Base-by-base conservation (phyloP, 257 asterid species). In the Plantago major region DNA sequence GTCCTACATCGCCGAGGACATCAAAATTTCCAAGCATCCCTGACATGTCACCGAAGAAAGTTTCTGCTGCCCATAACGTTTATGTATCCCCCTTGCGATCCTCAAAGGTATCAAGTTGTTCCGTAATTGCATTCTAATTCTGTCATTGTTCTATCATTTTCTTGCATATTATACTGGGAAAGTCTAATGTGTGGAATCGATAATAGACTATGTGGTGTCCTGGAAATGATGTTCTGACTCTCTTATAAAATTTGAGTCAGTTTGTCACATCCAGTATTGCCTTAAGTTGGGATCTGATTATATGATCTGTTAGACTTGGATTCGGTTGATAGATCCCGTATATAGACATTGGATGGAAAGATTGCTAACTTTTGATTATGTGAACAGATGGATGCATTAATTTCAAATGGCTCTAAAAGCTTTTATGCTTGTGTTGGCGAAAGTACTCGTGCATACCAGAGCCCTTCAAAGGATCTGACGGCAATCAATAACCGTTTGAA, bases 1-100 rank as follows among this genome's bases (percentile, higher is more conserved):
- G 73, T 58, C 95, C 94, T 52, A 72, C 90, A 56, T 89, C 99
- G 66, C 99, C 97, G 10, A 89, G 65, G 75, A 42, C 95, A 47
- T 85, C 96, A 54, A 63, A 85, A 9, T 93, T 93, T 79, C 97
- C 99, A 64, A 84, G 75, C 76, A 90, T 93, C 37, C 99, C 99
- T 12, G 99, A 93, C 81, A 89, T 93, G 99, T 93, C 99, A 11
- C 99, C 97, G 0, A 89, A 88, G 89, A 93, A 93, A 85, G 97
- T 93, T 67, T 89, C 99, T 48, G 82, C 94, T 1, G 77, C 82
- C 16, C 99, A 90, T 73, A 93, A 93, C 57, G 96, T 93, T 52
- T 93, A 82, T 16, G 99, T 89, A 63, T 93, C 99, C 57, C 99
- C 97, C 2, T 70, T 93, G 71, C 83, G 94, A 62, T 84, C 96